Evolutionary conservation across 2,329 filamentous ascomycete genomes (phyloP), one percentile per base, ranked within the genome.

Genomic region (Colletotrichum tanaceti): DNA sequence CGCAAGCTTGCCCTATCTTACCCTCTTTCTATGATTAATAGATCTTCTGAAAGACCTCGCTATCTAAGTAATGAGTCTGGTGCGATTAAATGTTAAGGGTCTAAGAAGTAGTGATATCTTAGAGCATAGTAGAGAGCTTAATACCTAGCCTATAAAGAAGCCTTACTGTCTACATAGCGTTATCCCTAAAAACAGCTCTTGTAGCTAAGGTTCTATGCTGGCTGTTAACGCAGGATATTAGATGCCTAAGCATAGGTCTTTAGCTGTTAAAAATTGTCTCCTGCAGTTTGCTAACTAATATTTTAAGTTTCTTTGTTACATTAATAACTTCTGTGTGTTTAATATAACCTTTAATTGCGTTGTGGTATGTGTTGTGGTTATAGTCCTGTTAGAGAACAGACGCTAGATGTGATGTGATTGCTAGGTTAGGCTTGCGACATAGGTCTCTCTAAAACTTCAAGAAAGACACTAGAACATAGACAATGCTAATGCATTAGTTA

Each of bases 401-500:
- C 3, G 16, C 44, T 6, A 60, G 44, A n/a, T 28, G 10, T 1
- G 57, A 22, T 1, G 18, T 4, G 18, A 60, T 50, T 6, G 28
- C 10, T 9, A n/a, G 57, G n/a, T 60, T 18, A 5, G 50, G 57
- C 32, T 60, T 32, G 16, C 44, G 32, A 18, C 5, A 32, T 11
- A 60, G 10, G 10, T 60, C 44, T 39, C 44, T 16, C 7, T 13
- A 28, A 50, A 41, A 60, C n/a, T 5, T 49, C 5, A 60, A 18
- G n/a, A 50, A 50, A 24, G 4, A 10, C 5, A 50, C 18, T 24
- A 44, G 57, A 6, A 60, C 11, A 32, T 50, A 60, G 44, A 60
- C 44, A n/a, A 60, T 60, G 4, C 57, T 32, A 24, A 60, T 7
- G n/a, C 20, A 60, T 5, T 60, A 32, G n/a, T 60, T n/a, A 5